Evolutionary conservation across 352 stramenopile genomes (phyloP), one percentile per base, ranked within the genome.

Genomic region (Pythium chondricola): DNA sequence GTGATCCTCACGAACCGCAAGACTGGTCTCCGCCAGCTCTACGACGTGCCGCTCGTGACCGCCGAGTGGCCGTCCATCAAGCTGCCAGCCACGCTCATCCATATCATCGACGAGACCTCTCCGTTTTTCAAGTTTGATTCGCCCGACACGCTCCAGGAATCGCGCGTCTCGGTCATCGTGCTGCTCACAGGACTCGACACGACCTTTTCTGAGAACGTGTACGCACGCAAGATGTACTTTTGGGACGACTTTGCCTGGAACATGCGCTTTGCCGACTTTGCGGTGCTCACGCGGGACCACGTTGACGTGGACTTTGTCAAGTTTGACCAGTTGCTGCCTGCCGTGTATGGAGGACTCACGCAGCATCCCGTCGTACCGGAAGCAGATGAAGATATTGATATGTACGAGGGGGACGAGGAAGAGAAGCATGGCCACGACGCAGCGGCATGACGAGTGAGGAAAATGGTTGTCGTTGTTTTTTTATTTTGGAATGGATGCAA

Each of bases 191-290:
- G 75, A 3, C 71, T 92, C n/a, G 81, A 92, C 53, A 92, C 75
- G 21, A 92, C 81, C 6, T 92, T 92, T 53, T 79, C 69, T 4
- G 81, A 92, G 47, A 92, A 88, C 52, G 81, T 92, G 31, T 92
- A 92, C 43, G 81, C 81, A 13, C 81, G 81, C 17, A 88, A 89
- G 43, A 89, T 87, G 77, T 92, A 92, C 65, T 92, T 92, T 42
- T 92, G 75, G 75, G 74, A 92, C 41, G 75, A 92, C n/a, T 92
- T 92, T 51, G 80, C 71, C 22, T 88, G 69, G 61, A 70, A 88
- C 42, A 81, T 75, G 68, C 72, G 67, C 42, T 92, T 92, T 44
- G 75, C 61, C 10, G 78, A 92, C 60, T 87, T 86, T 46, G 77
- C 79, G n/a, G 52, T 83, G 27, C 67, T 92, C 29, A 65, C 80